Conservation (phyloP, 73 alveolate species). For the Paramecium sexaurelia region DNA sequence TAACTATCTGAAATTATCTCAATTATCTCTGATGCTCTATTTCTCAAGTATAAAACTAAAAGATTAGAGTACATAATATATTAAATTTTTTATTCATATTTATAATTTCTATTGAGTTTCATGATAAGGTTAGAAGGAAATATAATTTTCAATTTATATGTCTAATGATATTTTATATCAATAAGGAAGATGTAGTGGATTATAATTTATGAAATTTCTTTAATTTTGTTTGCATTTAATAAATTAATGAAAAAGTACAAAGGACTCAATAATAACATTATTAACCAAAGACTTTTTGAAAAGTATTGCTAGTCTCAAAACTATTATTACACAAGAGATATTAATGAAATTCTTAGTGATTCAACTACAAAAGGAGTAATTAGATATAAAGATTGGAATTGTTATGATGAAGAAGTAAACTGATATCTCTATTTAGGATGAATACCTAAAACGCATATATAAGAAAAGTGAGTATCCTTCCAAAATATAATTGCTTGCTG, state of each 20-base stretch:
- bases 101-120: not conserved
- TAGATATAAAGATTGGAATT: conserved; percentile 33
- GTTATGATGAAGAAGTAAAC: conserved; percentile 39
- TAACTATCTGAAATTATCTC: not conserved
- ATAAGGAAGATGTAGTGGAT: not conserved
- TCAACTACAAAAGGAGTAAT: conserved; percentile 33
- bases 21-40: not conserved
- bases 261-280: not conserved
- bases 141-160: not conserved
- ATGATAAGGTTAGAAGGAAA: not conserved
- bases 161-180: not conserved
- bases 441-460: conserved; percentile 57
- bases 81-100: not conserved
- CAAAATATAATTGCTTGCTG: conserved; percentile 60
- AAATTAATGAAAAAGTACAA: not conserved
- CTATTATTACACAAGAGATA: conserved; percentile 46
- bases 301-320: conserved; percentile 48
- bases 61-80: not conserved
- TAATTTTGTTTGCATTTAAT: not conserved
- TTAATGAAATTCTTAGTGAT: conserved; percentile 28
- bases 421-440: conserved; percentile 21
- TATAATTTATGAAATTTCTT: not conserved
- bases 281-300: not conserved
- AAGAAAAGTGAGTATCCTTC: conserved; percentile 54
- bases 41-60: not conserved